phyloP scores from a whole-genome alignment of 306 rosid genomes.

The Gleditsia sinensis region DNA sequence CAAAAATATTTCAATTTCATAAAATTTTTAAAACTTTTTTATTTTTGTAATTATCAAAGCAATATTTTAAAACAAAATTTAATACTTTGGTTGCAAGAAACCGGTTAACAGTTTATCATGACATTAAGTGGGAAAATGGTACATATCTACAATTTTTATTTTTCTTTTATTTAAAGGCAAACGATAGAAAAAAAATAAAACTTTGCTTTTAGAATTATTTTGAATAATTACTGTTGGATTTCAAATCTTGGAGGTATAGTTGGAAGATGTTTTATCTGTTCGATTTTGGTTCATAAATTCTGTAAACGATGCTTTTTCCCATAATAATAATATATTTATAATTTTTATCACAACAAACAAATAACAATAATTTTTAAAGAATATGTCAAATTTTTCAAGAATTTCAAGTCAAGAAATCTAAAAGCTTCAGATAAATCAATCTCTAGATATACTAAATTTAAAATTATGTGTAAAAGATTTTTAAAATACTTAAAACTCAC shows the following conservation, averaged over 20 bases:
- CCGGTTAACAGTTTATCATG: constrained; percentile 73
- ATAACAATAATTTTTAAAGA: too few species aligned
- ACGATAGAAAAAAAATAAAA: not conserved
- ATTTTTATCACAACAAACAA: too few species aligned
- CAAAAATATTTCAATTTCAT: too few species aligned
- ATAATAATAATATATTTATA: not conserved
- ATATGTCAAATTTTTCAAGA: too few species aligned
- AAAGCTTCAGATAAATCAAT: too few species aligned
- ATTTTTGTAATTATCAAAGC: too few species aligned
- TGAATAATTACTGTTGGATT: not conserved
- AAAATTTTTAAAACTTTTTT: too few species aligned
- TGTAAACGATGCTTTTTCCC: not conserved
- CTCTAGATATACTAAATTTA: too few species aligned
- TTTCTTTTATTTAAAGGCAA: not conserved
- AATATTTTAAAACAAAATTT: too few species aligned
- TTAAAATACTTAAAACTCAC: too few species aligned
- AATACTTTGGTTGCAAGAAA: constrained; percentile 41
- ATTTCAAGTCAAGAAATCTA: too few species aligned
- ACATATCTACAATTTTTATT: constrained; percentile 37
- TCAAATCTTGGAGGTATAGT: not conserved
- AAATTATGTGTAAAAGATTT: too few species aligned
- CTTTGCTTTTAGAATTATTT: not conserved
- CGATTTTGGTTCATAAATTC: not conserved
- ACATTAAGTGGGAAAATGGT: constrained; percentile 63
- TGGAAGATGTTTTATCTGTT: not conserved